Percentiles rank a stretch among this genome's conserved stretches.
phyloP scores from a whole-genome alignment of 228 moss, liverwort and hornwort genomes.

The Sphagnum magellanicum region DNA sequence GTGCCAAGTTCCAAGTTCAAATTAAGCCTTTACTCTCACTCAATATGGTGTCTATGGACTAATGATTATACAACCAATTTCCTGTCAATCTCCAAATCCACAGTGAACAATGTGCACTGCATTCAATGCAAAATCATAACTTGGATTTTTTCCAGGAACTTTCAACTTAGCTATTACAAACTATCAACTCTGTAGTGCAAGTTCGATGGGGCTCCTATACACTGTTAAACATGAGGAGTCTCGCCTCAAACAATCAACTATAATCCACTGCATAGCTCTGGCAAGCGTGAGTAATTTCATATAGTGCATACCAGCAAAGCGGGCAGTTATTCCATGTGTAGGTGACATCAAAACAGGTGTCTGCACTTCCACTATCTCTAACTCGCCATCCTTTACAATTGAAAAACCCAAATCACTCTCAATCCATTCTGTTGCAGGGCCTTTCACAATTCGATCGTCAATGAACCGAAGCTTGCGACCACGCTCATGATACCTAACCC shows the following conservation, averaged over 20 bases:
- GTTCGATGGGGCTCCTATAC: too few relatives aligned
- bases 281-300: slow-evolving; percentile 59
- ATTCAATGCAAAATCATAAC: too few relatives aligned
- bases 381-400: slow-evolving; percentile 3
- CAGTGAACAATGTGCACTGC: too few relatives aligned
- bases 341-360: slow-evolving; percentile 36
- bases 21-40: too few relatives aligned
- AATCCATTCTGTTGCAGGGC: slow-evolving; percentile 27
- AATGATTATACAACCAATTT: too few relatives aligned
- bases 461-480: slow-evolving; percentile 64
- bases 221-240: background rate
- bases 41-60: too few relatives aligned
- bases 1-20: too few relatives aligned
- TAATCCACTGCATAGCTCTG: slow-evolving; percentile 59
- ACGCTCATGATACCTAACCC: slow-evolving; percentile 21
- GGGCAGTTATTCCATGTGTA: slow-evolving; percentile 14
- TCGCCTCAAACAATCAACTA: slow-evolving; percentile 38
- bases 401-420: slow-evolving; percentile 46
- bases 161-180: too few relatives aligned
- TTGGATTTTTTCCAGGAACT: too few relatives aligned
- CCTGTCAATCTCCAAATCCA: too few relatives aligned
- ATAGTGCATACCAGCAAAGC: slow-evolving; percentile 61
- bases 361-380: slow-evolving; percentile 24
- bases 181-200: too few relatives aligned
- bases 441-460: slow-evolving; percentile 38